Evolutionary conservation across 2,329 filamentous ascomycete genomes (phyloP).

Genomic region (Paracamarosporium sp.): DNA sequence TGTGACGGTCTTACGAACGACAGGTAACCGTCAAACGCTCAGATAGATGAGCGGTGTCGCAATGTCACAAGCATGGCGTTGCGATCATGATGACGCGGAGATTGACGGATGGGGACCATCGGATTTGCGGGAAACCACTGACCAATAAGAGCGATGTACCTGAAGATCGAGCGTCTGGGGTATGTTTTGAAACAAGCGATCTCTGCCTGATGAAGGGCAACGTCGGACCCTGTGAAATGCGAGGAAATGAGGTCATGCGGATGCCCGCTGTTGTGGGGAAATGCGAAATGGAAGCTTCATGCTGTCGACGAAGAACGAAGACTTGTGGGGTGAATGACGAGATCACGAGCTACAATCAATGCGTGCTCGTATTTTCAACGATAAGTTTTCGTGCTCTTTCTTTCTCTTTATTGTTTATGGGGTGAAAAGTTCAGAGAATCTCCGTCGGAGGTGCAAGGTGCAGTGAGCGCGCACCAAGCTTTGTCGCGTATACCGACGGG

Average conservation of each 20-base stretch:
- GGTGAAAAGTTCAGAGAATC: not conserved
- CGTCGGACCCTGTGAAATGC: not conserved
- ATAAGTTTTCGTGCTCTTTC: no score
- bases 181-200: constrained; percentile 12
- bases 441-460: not conserved
- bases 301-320: not conserved
- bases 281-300: not conserved
- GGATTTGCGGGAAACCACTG: not conserved
- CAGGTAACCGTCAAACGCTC: not conserved
- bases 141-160: constrained; percentile 7
- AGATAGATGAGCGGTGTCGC: constrained; percentile 2
- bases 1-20: not conserved
- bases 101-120: constrained; percentile 1
- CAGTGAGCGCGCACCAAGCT: not conserved
- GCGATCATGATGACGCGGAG: constrained; percentile 1
- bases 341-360: not conserved
- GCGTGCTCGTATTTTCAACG: not conserved
- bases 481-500: not conserved
- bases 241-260: constrained; percentile 9
- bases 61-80: not conserved
- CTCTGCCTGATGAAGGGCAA: not conserved
- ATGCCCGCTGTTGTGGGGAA: not conserved
- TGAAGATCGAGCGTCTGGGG: constrained; percentile 4
- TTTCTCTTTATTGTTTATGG: no score
- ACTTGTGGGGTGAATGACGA: not conserved